Base-by-base conservation (phyloP, 2,329 filamentous ascomycete genomes). In the Fusarium sp. region DNA sequence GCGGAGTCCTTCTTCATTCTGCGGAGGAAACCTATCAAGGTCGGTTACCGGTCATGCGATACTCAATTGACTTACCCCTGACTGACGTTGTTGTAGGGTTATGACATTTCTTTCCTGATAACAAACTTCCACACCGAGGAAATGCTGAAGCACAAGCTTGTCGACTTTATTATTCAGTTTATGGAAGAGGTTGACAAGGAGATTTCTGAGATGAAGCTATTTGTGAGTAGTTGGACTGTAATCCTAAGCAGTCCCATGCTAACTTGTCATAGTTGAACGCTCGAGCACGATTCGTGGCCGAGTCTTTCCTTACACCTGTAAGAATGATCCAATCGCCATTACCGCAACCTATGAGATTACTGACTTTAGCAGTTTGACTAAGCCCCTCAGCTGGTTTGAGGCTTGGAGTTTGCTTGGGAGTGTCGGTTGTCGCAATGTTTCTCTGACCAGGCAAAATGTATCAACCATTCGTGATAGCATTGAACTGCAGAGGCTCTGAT, bases 171-270 rank as follows among this genome's bases (percentile, higher is more conserved):
- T 77, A 98, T 99, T 75, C 92, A 98, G 81, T 99, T 99, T 81
- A 98, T 99, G 96, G 96, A 99, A 84, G 96, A 99, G 83, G 97
- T 99, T 9, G 97, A 99, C 84, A 99, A 99, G 88, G 96, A 99
- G 84, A 99, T 99, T 69, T 98, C 96, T 7, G 97, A 99, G 86
- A 98, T 99, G 96, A 99, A 99, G 89, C 92, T 99, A 79, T 99
- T 99, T 84, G 96, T 98, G 89, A 77, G 94, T 34, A 87, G 38
- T 52, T n/a, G 48, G 10, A 38, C 28, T 22, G 63, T 8, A 52
- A 39, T 30, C 20, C 8, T n/a, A 24, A 38, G 30, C 30, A 39
- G 18, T 45, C 26, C 22, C 34, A 36, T 28, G 36, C 73, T 79
- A 51, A 81, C 64, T 68, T 39, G 38, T 60, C 60, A 20, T 79